phyloP scores from a whole-genome alignment of 441 rosid genomes.

The Populus hybrid region DNA sequence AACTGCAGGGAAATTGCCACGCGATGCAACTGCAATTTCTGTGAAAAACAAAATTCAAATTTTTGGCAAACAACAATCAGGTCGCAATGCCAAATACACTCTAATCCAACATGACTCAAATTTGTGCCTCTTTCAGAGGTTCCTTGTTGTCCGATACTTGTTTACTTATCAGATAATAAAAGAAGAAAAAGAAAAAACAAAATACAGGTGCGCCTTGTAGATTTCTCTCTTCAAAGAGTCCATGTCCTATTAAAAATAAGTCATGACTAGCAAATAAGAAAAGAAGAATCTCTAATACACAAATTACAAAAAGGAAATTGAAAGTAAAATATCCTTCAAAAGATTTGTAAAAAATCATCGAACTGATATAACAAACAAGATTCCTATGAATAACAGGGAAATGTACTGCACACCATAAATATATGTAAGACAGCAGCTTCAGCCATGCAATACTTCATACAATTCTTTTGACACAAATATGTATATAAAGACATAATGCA shows the following conservation, averaged over 20 bases:
- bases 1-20: neutral
- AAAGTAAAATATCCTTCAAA: slow-evolving; percentile 72
- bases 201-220: neutral
- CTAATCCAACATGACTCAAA: neutral
- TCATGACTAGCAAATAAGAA: neutral
- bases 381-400: slow-evolving; percentile 90
- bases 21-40: slow-evolving; percentile 2
- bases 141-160: neutral
- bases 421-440: slow-evolving; percentile 12
- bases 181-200: neutral
- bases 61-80: no score
- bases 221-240: neutral
- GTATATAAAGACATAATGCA: no score
- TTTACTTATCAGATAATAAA: neutral
- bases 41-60: no score
- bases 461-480: no score
- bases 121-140: slow-evolving; percentile 1
- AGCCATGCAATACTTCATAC: slow-evolving; percentile 6
- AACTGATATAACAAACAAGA: slow-evolving; percentile 90
- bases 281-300: neutral
- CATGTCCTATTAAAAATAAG: neutral
- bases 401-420: slow-evolving; percentile 63
- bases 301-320: neutral
- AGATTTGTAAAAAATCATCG: slow-evolving; percentile 92
- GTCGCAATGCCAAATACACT: no score